phyloP scores from a whole-genome alignment of 805 yeast species.

The Saccharomycopsis javanensis region DNA sequence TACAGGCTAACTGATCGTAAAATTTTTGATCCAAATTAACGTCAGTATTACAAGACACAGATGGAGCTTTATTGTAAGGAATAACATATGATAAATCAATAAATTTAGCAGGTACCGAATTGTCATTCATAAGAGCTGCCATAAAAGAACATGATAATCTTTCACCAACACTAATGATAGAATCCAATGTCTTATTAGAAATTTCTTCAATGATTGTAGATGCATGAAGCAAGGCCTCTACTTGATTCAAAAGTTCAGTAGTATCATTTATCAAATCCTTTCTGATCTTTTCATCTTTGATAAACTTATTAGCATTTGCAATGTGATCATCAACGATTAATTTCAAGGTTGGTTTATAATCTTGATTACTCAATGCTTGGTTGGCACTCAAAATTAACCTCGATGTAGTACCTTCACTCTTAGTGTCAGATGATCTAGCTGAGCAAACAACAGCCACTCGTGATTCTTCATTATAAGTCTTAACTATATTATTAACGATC shows the following conservation, averaged over 20 bases:
- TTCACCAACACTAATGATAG: slow-evolving; percentile 90
- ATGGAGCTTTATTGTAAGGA: slow-evolving; percentile 34
- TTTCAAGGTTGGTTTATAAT: slow-evolving; percentile 50
- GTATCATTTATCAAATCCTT: slow-evolving; percentile 50
- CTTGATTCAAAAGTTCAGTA: slow-evolving; percentile 53
- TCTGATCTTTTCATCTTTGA: slow-evolving; percentile 40
- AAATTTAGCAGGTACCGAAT: slow-evolving; percentile 67
- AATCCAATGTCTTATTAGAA: slow-evolving; percentile 76
- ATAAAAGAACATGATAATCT: slow-evolving; percentile 84
- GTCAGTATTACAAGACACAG: slow-evolving; percentile 33
- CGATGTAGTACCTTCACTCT: slow-evolving; percentile 92
- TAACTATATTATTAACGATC: slow-evolving; percentile 78
- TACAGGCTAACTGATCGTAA: slow-evolving; percentile 45
- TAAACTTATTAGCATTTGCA: slow-evolving; percentile 50
- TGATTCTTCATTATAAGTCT: slow-evolving; percentile 42
- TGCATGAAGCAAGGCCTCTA: slow-evolving; percentile 68
- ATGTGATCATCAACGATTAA: slow-evolving; percentile 72
- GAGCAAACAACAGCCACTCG: slow-evolving; percentile 92
- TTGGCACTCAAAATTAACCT: slow-evolving; percentile 81
- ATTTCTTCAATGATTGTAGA: slow-evolving; percentile 89
- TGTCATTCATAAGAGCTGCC: slow-evolving; percentile 75
- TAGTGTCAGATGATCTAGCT: slow-evolving; percentile 85
- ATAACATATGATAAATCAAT: slow-evolving; percentile 71
- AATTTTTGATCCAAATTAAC: slow-evolving; percentile 56
- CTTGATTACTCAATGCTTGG: slow-evolving; percentile 50